Conservation (phyloP, 78 protist genomes). For the Polysphondylium violaceum region DNA sequence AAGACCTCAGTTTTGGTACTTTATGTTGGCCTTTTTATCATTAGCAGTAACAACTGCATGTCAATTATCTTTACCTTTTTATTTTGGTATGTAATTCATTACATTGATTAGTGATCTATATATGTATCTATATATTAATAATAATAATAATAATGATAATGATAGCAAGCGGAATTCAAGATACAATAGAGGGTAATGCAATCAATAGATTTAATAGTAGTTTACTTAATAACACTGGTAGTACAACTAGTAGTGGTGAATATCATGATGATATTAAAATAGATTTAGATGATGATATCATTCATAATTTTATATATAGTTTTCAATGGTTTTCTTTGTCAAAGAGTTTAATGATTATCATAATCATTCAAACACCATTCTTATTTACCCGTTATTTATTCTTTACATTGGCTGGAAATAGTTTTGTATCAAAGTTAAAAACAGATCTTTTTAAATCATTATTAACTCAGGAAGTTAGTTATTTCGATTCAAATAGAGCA, state of each 20-base stretch:
- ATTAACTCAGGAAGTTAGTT: constrained; percentile 51
- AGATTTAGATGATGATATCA: too few species aligned
- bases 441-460: constrained; percentile 48
- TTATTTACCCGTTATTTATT: constrained; percentile 35
- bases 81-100: constrained; percentile 18
- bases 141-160: not conserved
- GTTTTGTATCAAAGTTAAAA: constrained; percentile 46
- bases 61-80: constrained; percentile 58
- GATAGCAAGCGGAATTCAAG: constrained; percentile 8
- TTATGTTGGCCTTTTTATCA: constrained; percentile 52
- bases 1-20: constrained; percentile 65
- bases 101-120: not conserved
- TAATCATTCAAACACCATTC: constrained; percentile 54
- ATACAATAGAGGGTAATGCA: not conserved
- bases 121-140: constrained; percentile 1
- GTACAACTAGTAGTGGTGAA: not conserved
- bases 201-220: not conserved
- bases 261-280: too few species aligned
- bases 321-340: constrained; percentile 54
- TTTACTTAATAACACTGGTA: not conserved
- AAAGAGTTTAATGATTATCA: constrained; percentile 20
- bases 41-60: constrained; percentile 43
- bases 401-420: constrained; percentile 60
- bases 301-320: not conserved
- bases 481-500: constrained; percentile 43